These are phyloP conservation scores for Candida namnaoensis DNA, from an alignment of 805 yeast genomes.

Conservation along the genomic window DNA sequence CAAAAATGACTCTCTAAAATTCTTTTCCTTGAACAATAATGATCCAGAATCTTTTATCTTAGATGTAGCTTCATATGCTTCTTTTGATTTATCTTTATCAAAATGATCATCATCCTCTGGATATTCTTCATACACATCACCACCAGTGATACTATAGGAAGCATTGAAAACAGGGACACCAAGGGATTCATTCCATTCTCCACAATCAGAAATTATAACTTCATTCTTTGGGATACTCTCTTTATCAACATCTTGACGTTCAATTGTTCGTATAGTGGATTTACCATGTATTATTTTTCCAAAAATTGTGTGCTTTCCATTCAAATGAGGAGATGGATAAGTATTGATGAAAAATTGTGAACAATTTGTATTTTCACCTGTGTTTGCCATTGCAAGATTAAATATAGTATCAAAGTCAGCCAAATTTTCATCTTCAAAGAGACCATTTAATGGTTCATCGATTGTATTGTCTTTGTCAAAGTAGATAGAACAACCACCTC, in stretches of 20 bases:
- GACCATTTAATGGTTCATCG: slow-evolving; percentile 18
- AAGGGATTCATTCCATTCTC: slow-evolving; percentile 48
- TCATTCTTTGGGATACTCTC: slow-evolving; percentile 32
- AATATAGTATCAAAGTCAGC: slow-evolving; percentile 34
- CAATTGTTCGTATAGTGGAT: slow-evolving; percentile 60
- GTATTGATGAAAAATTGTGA: slow-evolving; percentile 71
- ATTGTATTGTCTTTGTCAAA: slow-evolving; percentile 6
- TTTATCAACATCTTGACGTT: slow-evolving; percentile 36
- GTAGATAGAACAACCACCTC: slow-evolving; percentile 39
- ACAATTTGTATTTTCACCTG: slow-evolving; percentile 42
- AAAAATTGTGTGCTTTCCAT: slow-evolving; percentile 69
- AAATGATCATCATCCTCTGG: slow-evolving; percentile 66
- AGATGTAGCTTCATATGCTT: slow-evolving; percentile 39
- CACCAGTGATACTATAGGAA: slow-evolving; percentile 50
- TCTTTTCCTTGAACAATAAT: slow-evolving; percentile 44
- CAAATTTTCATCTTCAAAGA: slow-evolving; percentile 52
- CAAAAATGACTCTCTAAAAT: slow-evolving; percentile 40
- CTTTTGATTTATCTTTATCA: slow-evolving; percentile 45
- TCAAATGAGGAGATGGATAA: slow-evolving; percentile 62
- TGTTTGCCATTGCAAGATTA: slow-evolving; percentile 57
- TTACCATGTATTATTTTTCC: slow-evolving; percentile 66
- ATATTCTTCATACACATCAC: slow-evolving; percentile 66
- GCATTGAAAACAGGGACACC: slow-evolving; percentile 56
- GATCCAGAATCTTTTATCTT: slow-evolving; percentile 66
- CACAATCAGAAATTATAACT: slow-evolving; percentile 48